A percentile compares a stretch with the other conserved stretches of the same genome.
These are phyloP conservation scores for Cardamine resedifolia DNA, from an alignment of 345 rosid genomes.

Conservation along the genomic window DNA sequence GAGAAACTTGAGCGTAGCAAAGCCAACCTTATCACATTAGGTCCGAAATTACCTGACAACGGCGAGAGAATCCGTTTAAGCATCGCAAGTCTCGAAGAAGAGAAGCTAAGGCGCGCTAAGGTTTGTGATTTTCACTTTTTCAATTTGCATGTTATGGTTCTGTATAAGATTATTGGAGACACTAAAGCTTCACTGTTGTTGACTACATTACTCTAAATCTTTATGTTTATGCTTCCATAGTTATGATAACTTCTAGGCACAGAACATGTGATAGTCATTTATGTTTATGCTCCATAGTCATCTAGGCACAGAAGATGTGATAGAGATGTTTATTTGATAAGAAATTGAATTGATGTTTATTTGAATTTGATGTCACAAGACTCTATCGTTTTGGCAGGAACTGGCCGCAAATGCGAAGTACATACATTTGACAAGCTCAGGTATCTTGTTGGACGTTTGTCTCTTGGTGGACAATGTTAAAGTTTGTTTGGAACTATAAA, in stretches of 20 bases:
- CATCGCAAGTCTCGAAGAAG: slow-evolving; percentile 46
- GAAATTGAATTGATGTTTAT: background rate
- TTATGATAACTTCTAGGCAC: background rate
- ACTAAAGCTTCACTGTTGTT: background rate
- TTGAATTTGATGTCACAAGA: background rate
- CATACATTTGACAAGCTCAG: slow-evolving; percentile 28
- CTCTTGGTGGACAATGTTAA: slow-evolving; percentile 17
- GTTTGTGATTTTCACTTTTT: slow-evolving; percentile 28
- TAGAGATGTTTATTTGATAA: background rate
- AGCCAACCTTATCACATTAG: background rate
- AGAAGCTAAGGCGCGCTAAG: slow-evolving; percentile 41
- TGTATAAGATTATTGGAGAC: background rate
- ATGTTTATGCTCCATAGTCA: background rate
- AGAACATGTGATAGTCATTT: background rate
- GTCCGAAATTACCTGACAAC: slow-evolving; percentile 42
- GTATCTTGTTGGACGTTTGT: background rate
- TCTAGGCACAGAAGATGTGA: background rate
- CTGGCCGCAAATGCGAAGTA: slow-evolving; percentile 38
- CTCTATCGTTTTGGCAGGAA: slow-evolving; percentile 45
- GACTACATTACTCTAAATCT: background rate
- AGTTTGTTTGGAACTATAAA: background rate
- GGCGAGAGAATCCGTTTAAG: slow-evolving; percentile 48
- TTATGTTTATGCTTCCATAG: background rate
- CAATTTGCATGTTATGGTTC: background rate
- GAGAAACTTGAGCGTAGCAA: slow-evolving; percentile 37